Percentiles rank a stretch among this genome's conserved stretches.
These are phyloP conservation scores for Alternaria sp. DNA, from an alignment of 2,329 filamentous ascomycete species.

Conservation along the genomic window DNA sequence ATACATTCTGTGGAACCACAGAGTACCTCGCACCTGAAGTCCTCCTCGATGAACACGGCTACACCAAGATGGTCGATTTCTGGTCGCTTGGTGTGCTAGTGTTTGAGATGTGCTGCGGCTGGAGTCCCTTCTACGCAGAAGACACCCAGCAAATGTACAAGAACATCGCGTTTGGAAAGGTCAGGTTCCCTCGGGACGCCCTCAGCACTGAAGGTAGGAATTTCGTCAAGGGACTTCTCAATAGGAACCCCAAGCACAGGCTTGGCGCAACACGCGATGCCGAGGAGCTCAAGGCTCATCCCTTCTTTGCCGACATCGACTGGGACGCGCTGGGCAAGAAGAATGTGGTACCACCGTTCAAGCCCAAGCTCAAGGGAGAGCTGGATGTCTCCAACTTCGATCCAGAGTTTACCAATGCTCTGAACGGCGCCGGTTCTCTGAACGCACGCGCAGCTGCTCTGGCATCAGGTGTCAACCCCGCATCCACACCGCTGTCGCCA, in stretches of 20 bases:
- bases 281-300: constrained; percentile 89
- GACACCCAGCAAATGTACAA: constrained; percentile 99
- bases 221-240: constrained; percentile 96
- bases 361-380: constrained; percentile 94
- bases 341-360: constrained; percentile 94
- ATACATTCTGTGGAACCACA: constrained; percentile 98
- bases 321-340: constrained; percentile 90
- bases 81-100: constrained; percentile 98
- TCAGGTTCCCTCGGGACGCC: constrained; percentile 93
- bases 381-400: constrained; percentile 98
- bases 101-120: constrained; percentile 99
- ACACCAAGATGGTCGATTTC: constrained; percentile 99
- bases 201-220: constrained; percentile 93
- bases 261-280: constrained; percentile 91
- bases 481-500: constrained; percentile 90
- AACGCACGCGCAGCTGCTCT: constrained; percentile 90
- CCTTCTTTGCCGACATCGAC: constrained; percentile 94
- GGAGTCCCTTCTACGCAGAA: constrained; percentile 98
- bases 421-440: constrained; percentile 83
- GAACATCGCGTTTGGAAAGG: constrained; percentile 99
- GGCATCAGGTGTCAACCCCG: constrained; percentile 80
- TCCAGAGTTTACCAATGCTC: constrained; percentile 94
- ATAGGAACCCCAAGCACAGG: constrained; percentile 95
- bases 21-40: constrained; percentile 98
- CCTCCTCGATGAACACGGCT: constrained; percentile 92